Conservation (phyloP, 306 rosid species). For the Hippophae gyantsensis region DNA sequence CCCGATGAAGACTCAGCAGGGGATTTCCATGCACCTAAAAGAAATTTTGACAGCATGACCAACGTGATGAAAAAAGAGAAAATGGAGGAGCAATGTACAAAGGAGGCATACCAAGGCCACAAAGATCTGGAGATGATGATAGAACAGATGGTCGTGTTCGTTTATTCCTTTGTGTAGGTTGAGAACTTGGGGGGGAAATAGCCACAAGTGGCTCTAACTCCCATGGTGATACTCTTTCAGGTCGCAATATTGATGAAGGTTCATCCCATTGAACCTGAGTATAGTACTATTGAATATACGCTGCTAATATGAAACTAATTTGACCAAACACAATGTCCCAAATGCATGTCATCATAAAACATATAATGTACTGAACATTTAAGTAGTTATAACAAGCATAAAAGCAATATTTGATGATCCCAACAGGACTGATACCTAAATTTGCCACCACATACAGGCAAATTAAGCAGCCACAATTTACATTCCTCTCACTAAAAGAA, state of each 20-base stretch:
- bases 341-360: neutral
- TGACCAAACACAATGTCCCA: neutral
- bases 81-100: slow-evolving; percentile 2
- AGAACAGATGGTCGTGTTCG: slow-evolving; percentile 68
- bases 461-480: neutral
- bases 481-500: neutral
- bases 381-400: neutral
- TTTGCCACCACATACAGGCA: neutral
- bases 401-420: too few species aligned
- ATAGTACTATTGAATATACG: neutral
- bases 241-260: slow-evolving; percentile 81
- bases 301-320: neutral
- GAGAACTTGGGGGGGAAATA: slow-evolving; percentile 51
- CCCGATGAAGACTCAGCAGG: slow-evolving; percentile 49
- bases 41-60: slow-evolving; percentile 8
- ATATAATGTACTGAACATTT: neutral
- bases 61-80: slow-evolving; percentile 4
- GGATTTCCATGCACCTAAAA: slow-evolving; percentile 70
- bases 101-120: slow-evolving; percentile 48
- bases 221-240: slow-evolving; percentile 94
- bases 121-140: slow-evolving; percentile 55
- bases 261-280: slow-evolving; percentile 98
- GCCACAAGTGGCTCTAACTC: slow-evolving; percentile 92
- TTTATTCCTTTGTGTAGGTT: slow-evolving; percentile 73
- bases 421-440: too few species aligned